Evolutionary conservation across 768 basidiomycete species (phyloP), one percentile per base, ranked within the genome.

Genomic region (Pisolithus orientalis): DNA sequence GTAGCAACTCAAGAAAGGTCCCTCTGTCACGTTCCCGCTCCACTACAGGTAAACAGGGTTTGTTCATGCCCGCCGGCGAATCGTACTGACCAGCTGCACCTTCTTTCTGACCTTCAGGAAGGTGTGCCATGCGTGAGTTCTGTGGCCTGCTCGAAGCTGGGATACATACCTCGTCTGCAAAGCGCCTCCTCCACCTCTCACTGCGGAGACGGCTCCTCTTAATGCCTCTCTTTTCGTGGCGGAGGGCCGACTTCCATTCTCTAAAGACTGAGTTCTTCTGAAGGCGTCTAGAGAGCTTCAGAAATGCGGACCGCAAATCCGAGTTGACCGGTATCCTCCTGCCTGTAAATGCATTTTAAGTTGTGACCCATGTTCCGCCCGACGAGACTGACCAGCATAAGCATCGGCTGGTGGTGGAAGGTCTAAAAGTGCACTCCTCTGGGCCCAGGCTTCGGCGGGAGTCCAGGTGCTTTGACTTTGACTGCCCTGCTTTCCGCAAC

Each of bases 211-310:
- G 78, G 55, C 87, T 77, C 55, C 88, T 80, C 67, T 89, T 90
- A 54, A 75, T 79, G 32, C 90, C 89, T 70, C 82, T 85, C 74
- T 91, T 89, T 68, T 90, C 90, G 65, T 92, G 90, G 57, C 90
- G 75, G 52, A 77, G 72, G 42, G 72, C 64, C 59, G 73, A 57
- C 48, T 72, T 71, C 42, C 83, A 66, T 56, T 83, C 80, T 32
- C 60, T 59, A 11, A 72, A 65, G 13, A 91, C 80, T 53, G 66
- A 75, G 61, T 90, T 90, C 31, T 70, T 70, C 44, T 57, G 54
- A 37, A 90, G 69, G 49, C 80, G 79, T 17, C 47, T 55, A 47
- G 80, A 75, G 21, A 90, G 74, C 28, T 63, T 71, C 50, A 57
- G 66, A 57, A 80, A 80, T 3, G 85, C 77, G 2, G 63, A 59